phyloP scores from a whole-genome alignment of 1,139 yeast species.

The Yamadazyma sp. region DNA sequence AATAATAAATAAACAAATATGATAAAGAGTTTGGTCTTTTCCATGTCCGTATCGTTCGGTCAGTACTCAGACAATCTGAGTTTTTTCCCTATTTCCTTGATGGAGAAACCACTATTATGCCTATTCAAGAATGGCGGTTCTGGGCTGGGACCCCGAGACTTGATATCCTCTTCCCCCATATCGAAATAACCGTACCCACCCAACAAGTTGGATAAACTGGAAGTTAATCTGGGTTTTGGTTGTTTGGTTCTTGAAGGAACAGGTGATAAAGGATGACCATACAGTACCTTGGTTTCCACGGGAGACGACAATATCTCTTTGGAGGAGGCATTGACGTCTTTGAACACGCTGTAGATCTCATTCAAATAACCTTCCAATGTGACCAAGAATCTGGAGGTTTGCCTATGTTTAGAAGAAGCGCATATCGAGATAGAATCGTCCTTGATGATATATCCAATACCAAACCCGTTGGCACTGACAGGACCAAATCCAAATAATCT shows the following conservation, averaged over 20 bases:
- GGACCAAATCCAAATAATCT: constrained; percentile 93
- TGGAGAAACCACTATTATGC: constrained; percentile 47
- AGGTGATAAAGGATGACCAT: constrained; percentile 1
- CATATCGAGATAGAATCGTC: constrained; percentile 83
- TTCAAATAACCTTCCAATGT: constrained; percentile 68
- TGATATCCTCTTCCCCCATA: constrained; percentile 67
- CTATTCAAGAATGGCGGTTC: constrained; percentile 57
- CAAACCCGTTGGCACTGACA: constrained; percentile 85
- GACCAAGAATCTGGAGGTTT: constrained; percentile 77
- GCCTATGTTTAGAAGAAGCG: constrained; percentile 88
- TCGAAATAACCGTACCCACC: constrained; percentile 84
- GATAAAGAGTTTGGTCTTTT: too few relatives aligned
- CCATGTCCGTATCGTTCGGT: constrained; percentile 7
- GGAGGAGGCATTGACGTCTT: constrained; percentile 32
- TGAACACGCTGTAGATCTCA: constrained; percentile 60
- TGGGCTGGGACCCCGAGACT: constrained; percentile 70
- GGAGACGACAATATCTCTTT: constrained; percentile 17
- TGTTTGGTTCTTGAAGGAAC: constrained; percentile 2
- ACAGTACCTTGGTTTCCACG: constrained; percentile 12
- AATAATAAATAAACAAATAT: constrained; percentile 8
- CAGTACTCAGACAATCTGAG: constrained; percentile 71
- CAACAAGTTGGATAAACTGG: constrained; percentile 47
- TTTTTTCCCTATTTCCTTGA: constrained; percentile 70
- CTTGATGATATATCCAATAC: constrained; percentile 87
- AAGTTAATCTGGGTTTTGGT: constrained; percentile 18